Conservation (phyloP, 768 basidiomycete genomes). For the Sporobolomyces roseus region DNA sequence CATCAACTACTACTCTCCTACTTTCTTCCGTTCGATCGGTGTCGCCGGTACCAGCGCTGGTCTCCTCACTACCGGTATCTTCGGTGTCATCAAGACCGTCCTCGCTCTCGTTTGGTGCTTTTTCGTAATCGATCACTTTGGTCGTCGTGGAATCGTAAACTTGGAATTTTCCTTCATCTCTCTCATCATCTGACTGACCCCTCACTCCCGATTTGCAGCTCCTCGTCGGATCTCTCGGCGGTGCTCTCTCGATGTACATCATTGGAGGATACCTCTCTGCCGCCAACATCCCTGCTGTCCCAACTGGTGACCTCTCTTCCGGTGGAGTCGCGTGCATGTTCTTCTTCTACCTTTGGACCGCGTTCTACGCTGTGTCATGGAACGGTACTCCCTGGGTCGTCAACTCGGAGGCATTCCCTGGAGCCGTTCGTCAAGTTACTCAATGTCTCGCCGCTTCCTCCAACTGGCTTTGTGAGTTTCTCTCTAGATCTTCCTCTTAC, state of each 20-base stretch:
- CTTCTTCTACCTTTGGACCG: slow-evolving; percentile 46
- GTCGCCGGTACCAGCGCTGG: slow-evolving; percentile 35
- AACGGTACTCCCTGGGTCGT: slow-evolving; percentile 55
- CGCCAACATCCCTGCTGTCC: slow-evolving; percentile 11
- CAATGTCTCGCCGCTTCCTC: slow-evolving; percentile 29
- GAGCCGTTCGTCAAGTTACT: slow-evolving; percentile 45
- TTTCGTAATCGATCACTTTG: slow-evolving; percentile 44
- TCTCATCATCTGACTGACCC: slow-evolving; percentile 39
- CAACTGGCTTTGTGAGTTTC: slow-evolving; percentile 16
- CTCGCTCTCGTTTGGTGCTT: slow-evolving; percentile 49
- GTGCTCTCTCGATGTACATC: slow-evolving; percentile 53
- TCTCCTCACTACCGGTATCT: slow-evolving; percentile 52
- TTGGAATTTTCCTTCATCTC: background rate
- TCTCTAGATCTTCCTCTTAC: background rate
- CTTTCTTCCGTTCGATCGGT: slow-evolving; percentile 53
- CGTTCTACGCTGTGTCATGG: slow-evolving; percentile 44
- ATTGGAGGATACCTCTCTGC: slow-evolving; percentile 45
- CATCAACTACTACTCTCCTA: slow-evolving; percentile 54
- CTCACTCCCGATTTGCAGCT: slow-evolving; percentile 50
- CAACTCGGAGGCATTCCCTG: slow-evolving; percentile 54
- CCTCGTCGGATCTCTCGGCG: slow-evolving; percentile 52
- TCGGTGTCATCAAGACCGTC: slow-evolving; percentile 55
- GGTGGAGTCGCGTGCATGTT: slow-evolving; percentile 45
- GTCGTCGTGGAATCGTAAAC: slow-evolving; percentile 36
- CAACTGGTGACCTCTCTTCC: slow-evolving; percentile 33